Base-by-base conservation (phyloP, 2,329 filamentous ascomycete species). In the Setomelanomma holmii region DNA sequence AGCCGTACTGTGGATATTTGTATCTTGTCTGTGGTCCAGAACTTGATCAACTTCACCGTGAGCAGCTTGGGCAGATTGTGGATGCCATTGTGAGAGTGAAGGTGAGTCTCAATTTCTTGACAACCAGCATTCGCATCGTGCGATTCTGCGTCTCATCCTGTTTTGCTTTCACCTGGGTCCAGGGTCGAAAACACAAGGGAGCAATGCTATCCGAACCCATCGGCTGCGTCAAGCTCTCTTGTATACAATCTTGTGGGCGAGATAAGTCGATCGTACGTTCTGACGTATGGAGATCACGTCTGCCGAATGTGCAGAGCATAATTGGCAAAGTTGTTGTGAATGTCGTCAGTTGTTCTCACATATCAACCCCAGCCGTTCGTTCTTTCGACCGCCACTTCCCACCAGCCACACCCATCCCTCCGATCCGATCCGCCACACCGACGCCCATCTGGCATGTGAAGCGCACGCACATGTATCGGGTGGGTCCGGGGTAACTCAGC, bases 401-500 rank as follows among this genome's bases (percentile, higher is more conserved):
- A 39, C 40, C 22, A 34, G 5, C 11, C 23, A 17, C 27, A 35
- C 10, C 44, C 22, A 27, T n/a, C 23, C 6, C 39, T 34, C 40
- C 50, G 50, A 45, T 40, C 50, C 54, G 54, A 43, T 43, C 50
- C 50, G 54, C 45, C 46, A 44, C 46, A 51, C 50, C 46, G 49
- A 51, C 54, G 34, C 45, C n/a, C n/a, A 20, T 40, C n/a, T 17
- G 11, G 50, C 48, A 58, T 52, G 45, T 54, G 47, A 57, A 54
- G 36, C 14, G n/a, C 27, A 30, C 27, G 27, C 12, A 21, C 36
- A 36, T 36, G 34, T n/a, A 7, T 45, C 52, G 52, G 55, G 55
- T 58, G 55, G 55, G 45, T 58, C 51, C 55, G 51, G 55, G 55
- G 55, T 55, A 54, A 23, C 48, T 7, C 12, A 36, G 24, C 12